Percentiles rank a stretch among this genome's conserved stretches.
phyloP scores from a whole-genome alignment of 2,329 filamentous ascomycete species.

The Sclerotinia glacialis region DNA sequence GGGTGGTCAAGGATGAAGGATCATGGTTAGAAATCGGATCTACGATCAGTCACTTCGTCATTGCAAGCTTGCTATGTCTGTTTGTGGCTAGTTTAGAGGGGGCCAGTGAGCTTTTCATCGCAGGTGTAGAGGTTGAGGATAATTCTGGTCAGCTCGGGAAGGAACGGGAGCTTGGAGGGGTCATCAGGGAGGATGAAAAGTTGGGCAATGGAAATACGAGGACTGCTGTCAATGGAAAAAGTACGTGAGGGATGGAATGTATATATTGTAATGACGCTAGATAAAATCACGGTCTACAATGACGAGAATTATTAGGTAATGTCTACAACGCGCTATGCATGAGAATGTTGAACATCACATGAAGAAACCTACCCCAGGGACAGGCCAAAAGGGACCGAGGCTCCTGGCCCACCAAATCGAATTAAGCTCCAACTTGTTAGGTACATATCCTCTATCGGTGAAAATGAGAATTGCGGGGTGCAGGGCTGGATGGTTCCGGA shows the following conservation, averaged over 20 bases:
- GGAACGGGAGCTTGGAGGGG: conserved; percentile 35
- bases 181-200: conserved; percentile 24
- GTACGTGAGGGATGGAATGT: conserved; percentile 9
- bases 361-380: neutral
- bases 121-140: conserved; percentile 67
- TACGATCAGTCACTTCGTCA: conserved; percentile 92
- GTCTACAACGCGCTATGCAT: neutral
- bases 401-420: neutral
- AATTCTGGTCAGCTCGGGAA: conserved; percentile 30
- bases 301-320: neutral
- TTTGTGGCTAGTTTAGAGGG: conserved; percentile 88
- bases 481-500: neutral
- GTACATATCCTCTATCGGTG: neutral
- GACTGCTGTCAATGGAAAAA: conserved; percentile 22
- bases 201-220: conserved; percentile 24
- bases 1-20: conserved; percentile 93
- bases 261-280: conserved; percentile 11
- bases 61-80: conserved; percentile 83
- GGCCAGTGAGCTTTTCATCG: conserved; percentile 77
- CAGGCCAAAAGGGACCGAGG: neutral
- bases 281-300: neutral
- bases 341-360: neutral
- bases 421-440: neutral
- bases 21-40: conserved; percentile 97
- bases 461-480: neutral